Percentiles rank a stretch among this genome's conserved stretches.
phyloP scores from a whole-genome alignment of 1,139 yeast species.

The Scheffersomyces lignicola region DNA sequence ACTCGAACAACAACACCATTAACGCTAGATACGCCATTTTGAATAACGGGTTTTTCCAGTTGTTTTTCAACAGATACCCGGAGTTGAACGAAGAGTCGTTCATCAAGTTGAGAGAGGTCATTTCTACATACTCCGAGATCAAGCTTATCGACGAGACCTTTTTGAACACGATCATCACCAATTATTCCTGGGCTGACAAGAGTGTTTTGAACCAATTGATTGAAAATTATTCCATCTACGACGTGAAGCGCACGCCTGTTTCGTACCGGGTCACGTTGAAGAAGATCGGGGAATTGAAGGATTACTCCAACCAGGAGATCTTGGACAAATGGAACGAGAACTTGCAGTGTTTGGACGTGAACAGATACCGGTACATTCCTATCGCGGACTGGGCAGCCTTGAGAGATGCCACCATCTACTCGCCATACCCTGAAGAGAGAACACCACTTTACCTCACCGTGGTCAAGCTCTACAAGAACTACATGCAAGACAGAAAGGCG shows the following conservation, averaged over 20 bases:
- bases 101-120: slow-evolving; percentile 55
- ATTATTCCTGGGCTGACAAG: slow-evolving; percentile 69
- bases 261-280: slow-evolving; percentile 77
- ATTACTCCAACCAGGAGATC: slow-evolving; percentile 56
- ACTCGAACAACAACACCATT: slow-evolving; percentile 19
- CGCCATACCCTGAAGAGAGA: slow-evolving; percentile 43
- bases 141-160: slow-evolving; percentile 72
- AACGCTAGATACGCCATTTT: slow-evolving; percentile 67
- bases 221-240: slow-evolving; percentile 58
- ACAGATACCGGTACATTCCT: slow-evolving; percentile 62
- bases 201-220: slow-evolving; percentile 64
- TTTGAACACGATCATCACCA: slow-evolving; percentile 73
- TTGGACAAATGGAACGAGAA: slow-evolving; percentile 63
- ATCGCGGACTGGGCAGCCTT: slow-evolving; percentile 89
- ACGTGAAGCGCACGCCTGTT: slow-evolving; percentile 64
- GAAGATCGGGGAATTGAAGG: slow-evolving; percentile 63
- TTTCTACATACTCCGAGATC: slow-evolving; percentile 55
- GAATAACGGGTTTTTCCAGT: slow-evolving; percentile 66
- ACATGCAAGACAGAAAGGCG: slow-evolving; percentile 40
- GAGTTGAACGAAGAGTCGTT: slow-evolving; percentile 57
- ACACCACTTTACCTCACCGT: slow-evolving; percentile 58
- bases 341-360: slow-evolving; percentile 51
- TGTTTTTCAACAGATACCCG: slow-evolving; percentile 65
- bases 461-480: slow-evolving; percentile 50
- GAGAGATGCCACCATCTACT: slow-evolving; percentile 70